A percentile compares a stretch with the other conserved stretches of the same genome.
Conservation (phyloP, 345 rosid genomes). For the Syzygium aqueum region DNA sequence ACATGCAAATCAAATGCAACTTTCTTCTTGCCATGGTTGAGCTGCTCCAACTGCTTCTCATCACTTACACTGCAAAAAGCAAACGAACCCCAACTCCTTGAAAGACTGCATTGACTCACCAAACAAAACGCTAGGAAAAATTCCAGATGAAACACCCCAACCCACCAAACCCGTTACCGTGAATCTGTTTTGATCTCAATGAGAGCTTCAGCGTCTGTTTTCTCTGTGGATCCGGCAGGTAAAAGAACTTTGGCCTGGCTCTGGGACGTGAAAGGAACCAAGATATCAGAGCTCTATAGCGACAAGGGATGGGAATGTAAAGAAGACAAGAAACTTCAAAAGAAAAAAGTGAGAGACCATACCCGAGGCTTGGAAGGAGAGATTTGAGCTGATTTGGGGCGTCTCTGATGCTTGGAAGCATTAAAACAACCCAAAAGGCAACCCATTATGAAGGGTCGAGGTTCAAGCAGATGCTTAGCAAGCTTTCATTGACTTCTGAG, state of each 20-base stretch:
- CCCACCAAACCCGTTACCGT: constrained; percentile 1
- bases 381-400: constrained; percentile 14
- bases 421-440: constrained; percentile 49
- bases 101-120: background rate
- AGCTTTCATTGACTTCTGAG: background rate
- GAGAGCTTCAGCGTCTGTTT: constrained; percentile 12
- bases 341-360: background rate
- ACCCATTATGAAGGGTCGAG: constrained; percentile 23
- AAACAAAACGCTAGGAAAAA: background rate
- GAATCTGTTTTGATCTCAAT: background rate
- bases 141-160: background rate
- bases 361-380: constrained; percentile 26
- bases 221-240: constrained; percentile 6
- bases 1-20: constrained; percentile 44
- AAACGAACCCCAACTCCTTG: background rate
- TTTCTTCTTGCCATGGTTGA: constrained; percentile 16
- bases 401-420: constrained; percentile 29
- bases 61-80: constrained; percentile 3
- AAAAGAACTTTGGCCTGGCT: constrained; percentile 13
- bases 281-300: background rate
- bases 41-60: constrained; percentile 7
- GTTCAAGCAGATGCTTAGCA: background rate
- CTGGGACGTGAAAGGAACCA: constrained; percentile 8
- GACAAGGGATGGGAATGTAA: background rate
- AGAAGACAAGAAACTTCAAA: background rate